Base-by-base conservation (phyloP, 768 basidiomycete species). In the Chiua virens region DNA sequence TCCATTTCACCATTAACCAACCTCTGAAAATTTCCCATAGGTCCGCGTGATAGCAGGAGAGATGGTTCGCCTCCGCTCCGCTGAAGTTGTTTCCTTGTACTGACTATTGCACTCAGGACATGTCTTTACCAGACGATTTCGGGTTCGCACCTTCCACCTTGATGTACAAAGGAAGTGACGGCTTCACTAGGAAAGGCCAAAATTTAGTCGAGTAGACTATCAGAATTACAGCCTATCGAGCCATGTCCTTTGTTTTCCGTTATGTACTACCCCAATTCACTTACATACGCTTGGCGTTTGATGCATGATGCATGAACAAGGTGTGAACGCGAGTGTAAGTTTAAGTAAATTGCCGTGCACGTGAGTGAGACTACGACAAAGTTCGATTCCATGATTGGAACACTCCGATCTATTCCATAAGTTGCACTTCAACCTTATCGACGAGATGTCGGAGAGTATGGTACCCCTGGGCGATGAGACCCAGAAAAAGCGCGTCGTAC, bases 91-190 rank as follows among this genome's bases (percentile, higher is more conserved):
- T 22, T 46, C 36, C 20, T 30, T 32, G 30, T 28, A 44, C 52
- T 64, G 36, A 67, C 40, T 32, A 21, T 45, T 38, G 32, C 36
- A 30, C 27, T 30, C 21, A 92, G 89, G 80, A 78, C 38, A 79
- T 92, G 47, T 71, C 75, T 55, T 69, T 92, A 48, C 78, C 82
- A 25, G 83, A 86, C 4, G 85, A 90, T 49, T 92, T 93, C 63
- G 91, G 91, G 7, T 87, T 89, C 62, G 91, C 91, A 6, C 91
- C 91, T 0, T 92, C 91, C 8, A 92, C 91, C 9, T 68, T 92
- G 20, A 81, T 89, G 22, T 79, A 87, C 69, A 83, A 84, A 71
- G 86, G 86, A 71, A 76, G 79, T 49, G 79, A 83, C 28, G n/a
- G 80, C 76, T 3, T 78, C 82, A 28, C 70, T 87, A 18, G 85